Evolutionary conservation across 768 basidiomycete species (phyloP).

Genomic region (Suillus spraguei): DNA sequence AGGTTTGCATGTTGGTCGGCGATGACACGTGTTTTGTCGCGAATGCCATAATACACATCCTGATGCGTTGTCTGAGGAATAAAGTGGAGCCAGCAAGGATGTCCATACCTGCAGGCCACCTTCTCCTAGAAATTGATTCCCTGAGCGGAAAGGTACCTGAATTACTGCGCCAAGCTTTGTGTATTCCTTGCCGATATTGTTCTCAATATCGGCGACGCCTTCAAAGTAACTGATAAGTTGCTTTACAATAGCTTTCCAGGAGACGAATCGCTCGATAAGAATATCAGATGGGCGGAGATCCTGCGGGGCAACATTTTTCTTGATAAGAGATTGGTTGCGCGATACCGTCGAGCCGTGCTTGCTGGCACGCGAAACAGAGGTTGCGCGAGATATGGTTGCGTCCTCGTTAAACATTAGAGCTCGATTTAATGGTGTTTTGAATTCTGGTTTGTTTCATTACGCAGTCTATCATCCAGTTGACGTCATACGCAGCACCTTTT

Average conservation of each 20-base stretch:
- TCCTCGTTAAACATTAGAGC: slow-evolving; percentile 48
- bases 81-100: background rate
- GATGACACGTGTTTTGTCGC: slow-evolving; percentile 90
- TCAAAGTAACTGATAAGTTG: slow-evolving; percentile 94
- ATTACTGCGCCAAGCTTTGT: slow-evolving; percentile 94
- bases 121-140: slow-evolving; percentile 98
- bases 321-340: slow-evolving; percentile 85
- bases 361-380: slow-evolving; percentile 67
- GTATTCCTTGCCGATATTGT: slow-evolving; percentile 91
- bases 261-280: slow-evolving; percentile 91
- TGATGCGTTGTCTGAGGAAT: slow-evolving; percentile 27
- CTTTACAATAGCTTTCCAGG: slow-evolving; percentile 97
- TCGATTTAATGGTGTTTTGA: background rate
- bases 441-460: background rate
- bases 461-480: background rate
- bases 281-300: slow-evolving; percentile 93
- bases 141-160: slow-evolving; percentile 93
- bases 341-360: slow-evolving; percentile 73
- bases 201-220: slow-evolving; percentile 87
- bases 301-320: slow-evolving; percentile 89
- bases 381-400: slow-evolving; percentile 65
- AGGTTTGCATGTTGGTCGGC: slow-evolving; percentile 97
- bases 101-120: slow-evolving; percentile 80
- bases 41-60: slow-evolving; percentile 91
- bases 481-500: slow-evolving; percentile 6